These are phyloP conservation scores for Eimeria falciformis DNA, from an alignment of 169 alveolate genomes.

Conservation along the genomic window DNA sequence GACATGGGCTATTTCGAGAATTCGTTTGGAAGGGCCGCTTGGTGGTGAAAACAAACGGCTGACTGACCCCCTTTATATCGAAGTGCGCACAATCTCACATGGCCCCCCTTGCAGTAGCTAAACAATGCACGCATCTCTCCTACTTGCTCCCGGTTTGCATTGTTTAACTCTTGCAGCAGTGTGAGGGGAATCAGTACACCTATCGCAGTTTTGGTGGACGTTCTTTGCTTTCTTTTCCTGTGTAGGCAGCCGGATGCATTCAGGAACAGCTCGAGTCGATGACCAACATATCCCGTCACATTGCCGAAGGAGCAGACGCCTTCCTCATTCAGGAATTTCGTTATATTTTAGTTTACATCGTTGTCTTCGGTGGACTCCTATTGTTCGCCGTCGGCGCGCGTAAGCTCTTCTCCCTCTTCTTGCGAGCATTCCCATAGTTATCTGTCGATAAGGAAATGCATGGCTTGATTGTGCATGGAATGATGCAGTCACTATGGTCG, in stretches of 20 bases:
- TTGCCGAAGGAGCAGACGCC: conserved; percentile 93
- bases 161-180: background rate
- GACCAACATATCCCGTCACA: conserved; percentile 85
- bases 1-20: conserved; percentile 44
- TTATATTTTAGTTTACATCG: conserved; percentile 87
- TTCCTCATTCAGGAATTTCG: conserved; percentile 91
- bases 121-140: too few relatives aligned
- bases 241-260: conserved; percentile 53
- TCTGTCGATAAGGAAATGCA: background rate
- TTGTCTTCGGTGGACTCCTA: conserved; percentile 86
- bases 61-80: conserved; percentile 61
- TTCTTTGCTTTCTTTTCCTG: background rate
- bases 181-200: background rate
- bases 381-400: conserved; percentile 67
- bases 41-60: conserved; percentile 52
- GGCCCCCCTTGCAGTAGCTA: background rate
- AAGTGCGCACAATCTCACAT: background rate
- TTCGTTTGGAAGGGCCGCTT: conserved; percentile 51
- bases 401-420: background rate
- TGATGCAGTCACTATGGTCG: conserved; percentile 85
- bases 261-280: conserved; percentile 81
- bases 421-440: background rate
- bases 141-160: too few relatives aligned
- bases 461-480: background rate
- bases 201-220: background rate